Base-by-base conservation (phyloP, 495 filamentous ascomycete genomes). In the Clavariopsis aquatica region DNA sequence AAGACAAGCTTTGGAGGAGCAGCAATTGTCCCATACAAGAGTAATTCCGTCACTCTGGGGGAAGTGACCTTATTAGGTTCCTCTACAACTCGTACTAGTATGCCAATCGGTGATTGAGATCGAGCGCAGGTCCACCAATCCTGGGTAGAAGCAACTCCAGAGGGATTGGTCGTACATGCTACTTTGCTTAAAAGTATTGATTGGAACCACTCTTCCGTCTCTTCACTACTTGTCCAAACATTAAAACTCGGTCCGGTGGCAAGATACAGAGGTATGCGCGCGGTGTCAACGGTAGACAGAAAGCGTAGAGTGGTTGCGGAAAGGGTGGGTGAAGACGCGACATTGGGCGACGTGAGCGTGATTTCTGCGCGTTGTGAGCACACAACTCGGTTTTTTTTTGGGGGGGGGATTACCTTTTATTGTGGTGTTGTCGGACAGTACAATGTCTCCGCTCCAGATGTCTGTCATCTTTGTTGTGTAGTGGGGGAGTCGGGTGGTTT, bases 11-110 rank as follows among this genome's bases (percentile, higher is more conserved):
- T 9, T 29, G 66, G 26, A 38, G 55, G 22, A 49, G 31, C 2
- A 31, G 34, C 41, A 36, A 68, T 46, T 9, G 65, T 71, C 47
- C 69, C 83, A 56, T 86, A 86, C 24, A 88, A 73, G 23, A 88
- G 69, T 8, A 88, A 61, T 57, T 86, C 83, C 12, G 84, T 82
- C 2, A 79, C 73, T 15, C 66, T 56, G 12, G 74, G 61, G 13
- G 22, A 19, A 0, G 17, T 66, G 2, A 17, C 17, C 13, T 15
- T 12, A 2, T 9, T 19, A n/a, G 52, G 22, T 2, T 52, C 27
- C 10, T 8, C 52, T 19, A 47, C 64, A 1, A 71, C 52, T 49
- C 56, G 51, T 23, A 57, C 66, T 13, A 72, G 47, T 3, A 70
- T 69, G 19, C 70, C 70, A 62, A 70, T 59, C 1, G 70, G 64